These are phyloP conservation scores for Sporothrix pallida DNA, from an alignment of 2,329 filamentous ascomycete genomes.

Conservation along the genomic window DNA sequence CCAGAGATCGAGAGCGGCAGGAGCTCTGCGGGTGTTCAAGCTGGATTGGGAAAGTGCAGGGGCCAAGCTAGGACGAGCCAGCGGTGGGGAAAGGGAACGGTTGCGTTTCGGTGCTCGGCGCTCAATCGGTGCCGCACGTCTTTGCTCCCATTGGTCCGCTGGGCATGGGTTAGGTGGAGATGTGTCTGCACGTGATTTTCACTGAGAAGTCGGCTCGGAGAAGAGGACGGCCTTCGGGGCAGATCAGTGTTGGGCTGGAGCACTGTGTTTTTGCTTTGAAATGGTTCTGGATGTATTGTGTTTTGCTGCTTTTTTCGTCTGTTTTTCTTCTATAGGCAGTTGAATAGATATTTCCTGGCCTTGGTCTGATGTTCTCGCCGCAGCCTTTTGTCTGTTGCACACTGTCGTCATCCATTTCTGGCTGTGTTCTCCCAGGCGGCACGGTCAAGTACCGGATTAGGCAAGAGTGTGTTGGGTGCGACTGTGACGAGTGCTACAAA, in stretches of 20 bases:
- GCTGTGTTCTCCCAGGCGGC: not conserved
- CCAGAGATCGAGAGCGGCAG: conserved; percentile 11
- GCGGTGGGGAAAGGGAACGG: not conserved
- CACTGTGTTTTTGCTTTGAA: not conserved
- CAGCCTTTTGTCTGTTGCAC: not conserved
- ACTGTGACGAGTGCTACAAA: not conserved
- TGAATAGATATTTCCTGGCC: not conserved
- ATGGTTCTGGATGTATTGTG: not conserved
- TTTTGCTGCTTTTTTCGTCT: not conserved
- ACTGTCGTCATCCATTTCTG: not conserved
- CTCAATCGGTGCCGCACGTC: conserved; percentile 15
- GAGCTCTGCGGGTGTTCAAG: not conserved
- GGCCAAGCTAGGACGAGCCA: conserved; percentile 13
- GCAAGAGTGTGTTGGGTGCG: not conserved
- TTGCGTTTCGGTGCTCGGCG: conserved; percentile 25
- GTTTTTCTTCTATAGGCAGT: not conserved
- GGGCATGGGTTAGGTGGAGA: not conserved
- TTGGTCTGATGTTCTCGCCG: not conserved
- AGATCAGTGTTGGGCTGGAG: not conserved
- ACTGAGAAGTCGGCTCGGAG: conserved; percentile 6
- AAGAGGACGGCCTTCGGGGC: conserved; percentile 1
- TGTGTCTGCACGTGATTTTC: not conserved
- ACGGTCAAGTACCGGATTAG: conserved; percentile 12
- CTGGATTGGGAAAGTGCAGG: conserved; percentile 22
- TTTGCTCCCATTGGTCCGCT: not conserved